phyloP scores from a whole-genome alignment of 805 yeast species.

The Kurtzmaniella cleridarum region DNA sequence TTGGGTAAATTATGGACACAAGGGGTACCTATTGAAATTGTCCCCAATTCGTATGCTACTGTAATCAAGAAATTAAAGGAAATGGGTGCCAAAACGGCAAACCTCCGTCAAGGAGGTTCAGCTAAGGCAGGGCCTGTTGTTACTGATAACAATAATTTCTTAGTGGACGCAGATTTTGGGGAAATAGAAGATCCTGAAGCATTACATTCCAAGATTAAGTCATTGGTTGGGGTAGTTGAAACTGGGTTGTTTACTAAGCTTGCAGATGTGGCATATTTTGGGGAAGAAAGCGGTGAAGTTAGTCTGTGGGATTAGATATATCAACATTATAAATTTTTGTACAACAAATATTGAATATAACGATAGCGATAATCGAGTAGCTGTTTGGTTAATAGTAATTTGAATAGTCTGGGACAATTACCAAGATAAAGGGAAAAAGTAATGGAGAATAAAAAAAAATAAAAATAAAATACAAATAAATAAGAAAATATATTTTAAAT shows the following conservation, averaged over 20 bases:
- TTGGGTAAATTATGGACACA: constrained; percentile 81
- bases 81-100: constrained; percentile 61
- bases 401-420: too few species aligned
- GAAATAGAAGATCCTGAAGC: constrained; percentile 45
- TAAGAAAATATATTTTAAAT: too few species aligned
- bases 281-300: constrained; percentile 68
- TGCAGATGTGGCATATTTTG: constrained; percentile 83
- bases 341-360: too few species aligned
- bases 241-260: constrained; percentile 79
- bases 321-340: too few species aligned
- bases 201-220: constrained; percentile 64
- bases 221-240: constrained; percentile 90
- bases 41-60: constrained; percentile 80
- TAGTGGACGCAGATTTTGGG: constrained; percentile 92
- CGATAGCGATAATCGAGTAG: too few species aligned
- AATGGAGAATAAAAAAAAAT: too few species aligned
- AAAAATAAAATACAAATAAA: too few species aligned
- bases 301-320: constrained; percentile 8
- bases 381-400: too few species aligned
- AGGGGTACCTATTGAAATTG: constrained; percentile 94
- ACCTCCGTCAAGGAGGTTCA: constrained; percentile 76
- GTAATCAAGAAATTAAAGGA: constrained; percentile 57
- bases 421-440: too few species aligned
- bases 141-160: constrained; percentile 91
- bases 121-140: constrained; percentile 97